Base-by-base conservation (phyloP, 148 eudicot species). In the Rhododendron molle region DNA sequence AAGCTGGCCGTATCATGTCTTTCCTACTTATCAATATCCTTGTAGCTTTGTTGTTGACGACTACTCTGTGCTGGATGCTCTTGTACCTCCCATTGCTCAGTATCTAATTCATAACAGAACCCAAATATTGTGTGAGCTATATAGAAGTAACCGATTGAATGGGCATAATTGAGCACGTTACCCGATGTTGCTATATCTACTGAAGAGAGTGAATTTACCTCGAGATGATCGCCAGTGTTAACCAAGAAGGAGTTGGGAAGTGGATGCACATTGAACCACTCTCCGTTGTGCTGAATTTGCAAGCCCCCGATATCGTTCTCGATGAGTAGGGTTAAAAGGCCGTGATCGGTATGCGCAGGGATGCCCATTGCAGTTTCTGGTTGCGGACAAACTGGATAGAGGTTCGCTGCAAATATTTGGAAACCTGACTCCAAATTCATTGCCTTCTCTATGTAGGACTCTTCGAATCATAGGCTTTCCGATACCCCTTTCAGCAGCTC, bases 311-410 rank as follows among this genome's bases (percentile, higher is more conserved):
- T 49, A 56, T 85, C 84, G 38, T 91, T 91, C 71, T 89, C 87
- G 15, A 87, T 82, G 71, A 91, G 87, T 0, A 81, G 20, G 50
- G 83, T 34, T 4, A 81, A n/a, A 4, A 81, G 73, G 3, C 83
- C 73, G 23, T 81, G 83, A 52, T 92, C 94, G 0, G 94, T 86
- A 83, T 92, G 94, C 16, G 94, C 88, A 2, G 89, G 88, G 50
- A 92, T 36, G 13, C 79, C 79, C 47, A 76, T 76, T 76, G 79
- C 79, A 76, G 9, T 44, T 40, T 76, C 79, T 58, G 92, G 91
- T 32, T 89, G 89, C 1, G 92, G 94, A 81, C 94, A 92, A 2
- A 85, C 83, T 0, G 94, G 94, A 73, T 92, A 92, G 12, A 67
- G 84, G 72, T 92, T 92, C 5, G 81, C 88, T 7, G 76, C 82